Evolutionary conservation across 73 alveolate genomes (phyloP).

Genomic region (Uronychia binucleata): DNA sequence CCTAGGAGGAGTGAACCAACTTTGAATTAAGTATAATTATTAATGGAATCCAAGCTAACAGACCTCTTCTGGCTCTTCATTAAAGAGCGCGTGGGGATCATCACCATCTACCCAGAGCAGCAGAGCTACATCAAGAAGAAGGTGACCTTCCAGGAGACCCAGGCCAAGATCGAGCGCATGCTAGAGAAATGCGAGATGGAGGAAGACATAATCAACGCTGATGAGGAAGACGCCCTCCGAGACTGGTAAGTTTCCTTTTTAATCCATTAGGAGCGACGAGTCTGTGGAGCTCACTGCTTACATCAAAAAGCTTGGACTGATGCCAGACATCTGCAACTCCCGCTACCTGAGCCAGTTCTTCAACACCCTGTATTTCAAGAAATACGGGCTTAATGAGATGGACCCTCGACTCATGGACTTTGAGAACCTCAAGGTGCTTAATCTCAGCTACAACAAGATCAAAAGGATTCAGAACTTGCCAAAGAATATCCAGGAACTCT

Average conservation of each 20-base stretch:
- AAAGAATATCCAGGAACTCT: constrained; percentile 20
- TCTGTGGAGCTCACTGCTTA: constrained; percentile 32
- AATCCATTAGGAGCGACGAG: constrained; percentile 24
- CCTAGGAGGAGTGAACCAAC: too few species aligned
- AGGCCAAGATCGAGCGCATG: constrained; percentile 36
- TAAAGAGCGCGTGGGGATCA: constrained; percentile 39
- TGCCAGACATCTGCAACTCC: constrained; percentile 42
- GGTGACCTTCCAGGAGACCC: constrained; percentile 37
- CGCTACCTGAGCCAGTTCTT: constrained; percentile 40
- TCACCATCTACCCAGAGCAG: constrained; percentile 35
- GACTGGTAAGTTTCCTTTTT: constrained; percentile 13
- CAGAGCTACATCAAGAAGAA: constrained; percentile 39
- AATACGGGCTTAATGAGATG: constrained; percentile 22
- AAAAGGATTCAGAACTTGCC: constrained; percentile 21
- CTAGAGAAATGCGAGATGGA: constrained; percentile 34
- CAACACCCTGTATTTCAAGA: constrained; percentile 27
- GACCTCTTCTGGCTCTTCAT: constrained; percentile 40
- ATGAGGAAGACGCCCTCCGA: constrained; percentile 17
- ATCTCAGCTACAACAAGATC: constrained; percentile 28
- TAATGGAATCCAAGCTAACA: too few species aligned
- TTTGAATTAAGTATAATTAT: too few species aligned
- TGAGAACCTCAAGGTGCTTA: constrained; percentile 17
- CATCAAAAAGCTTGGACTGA: constrained; percentile 33
- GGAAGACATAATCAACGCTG: constrained; percentile 29
- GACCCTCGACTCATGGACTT: constrained; percentile 4